Base-by-base conservation (phyloP, 768 basidiomycete species). In the Termitomyces sp. region DNA sequence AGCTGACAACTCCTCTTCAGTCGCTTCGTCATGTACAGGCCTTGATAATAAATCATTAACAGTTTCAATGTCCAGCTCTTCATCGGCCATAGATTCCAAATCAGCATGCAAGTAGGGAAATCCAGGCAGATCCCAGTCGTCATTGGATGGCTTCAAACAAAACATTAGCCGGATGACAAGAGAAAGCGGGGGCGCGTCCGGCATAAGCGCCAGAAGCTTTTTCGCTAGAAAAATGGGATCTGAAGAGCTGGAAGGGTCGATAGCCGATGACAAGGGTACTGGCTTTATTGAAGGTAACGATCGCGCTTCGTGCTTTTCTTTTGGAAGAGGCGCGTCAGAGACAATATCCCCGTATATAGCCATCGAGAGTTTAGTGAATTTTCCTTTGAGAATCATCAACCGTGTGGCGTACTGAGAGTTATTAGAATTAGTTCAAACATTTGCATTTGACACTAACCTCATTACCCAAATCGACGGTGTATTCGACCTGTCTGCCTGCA, bases 351-450 rank as follows among this genome's bases (percentile, higher is more conserved):
- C 79, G 59, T 82, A 82, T 31, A 84, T 73, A 36, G 87, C 86
- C 61, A 89, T 71, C 12, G 89, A 88, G 18, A 89, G 70, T 54
- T 72, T 73, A 46, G 81, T 71, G 66, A 90, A 91, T 33, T 80
- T 73, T n/a, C 90, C 91, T 63, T 85, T 86, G 57, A 93, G 76
- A 54, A 92, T 88, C 79, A 93, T 84, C 29, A 92, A 74, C 41
- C 90, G 85, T 20, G 89, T 90, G 3, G 85, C 81, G 65, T 80
- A 84, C 86, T 89, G 64, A 16, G 35, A 15, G 41, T 11, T 11
- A 16, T 51, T 32, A 53, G 52, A 44, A 13, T 36, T 31, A 56
- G 32, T 36, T 31, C n/a, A 5, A 33, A 23, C 22, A 7, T 35
- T 22, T 41, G 12, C 22, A 18, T 13, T 16, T 9, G 40, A 72